Conservation (phyloP, 2,329 filamentous ascomycete genomes). For the Ceratocystis harringtonii region DNA sequence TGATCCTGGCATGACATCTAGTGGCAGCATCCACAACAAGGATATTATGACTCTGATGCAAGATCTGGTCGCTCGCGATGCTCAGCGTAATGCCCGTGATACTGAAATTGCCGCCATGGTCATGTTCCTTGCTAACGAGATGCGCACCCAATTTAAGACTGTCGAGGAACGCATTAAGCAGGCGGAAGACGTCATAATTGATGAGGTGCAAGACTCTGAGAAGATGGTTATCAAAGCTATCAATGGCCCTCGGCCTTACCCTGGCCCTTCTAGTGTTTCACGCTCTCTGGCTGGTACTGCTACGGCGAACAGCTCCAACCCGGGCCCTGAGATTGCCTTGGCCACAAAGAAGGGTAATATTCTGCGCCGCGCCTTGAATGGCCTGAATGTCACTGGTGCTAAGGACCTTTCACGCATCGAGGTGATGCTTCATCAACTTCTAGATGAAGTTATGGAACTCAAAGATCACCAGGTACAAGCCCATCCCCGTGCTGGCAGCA, state of each 20-base stretch:
- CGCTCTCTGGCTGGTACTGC: constrained; percentile 38
- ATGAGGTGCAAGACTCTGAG: constrained; percentile 75
- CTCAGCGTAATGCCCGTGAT: constrained; percentile 86
- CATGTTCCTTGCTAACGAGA: constrained; percentile 85
- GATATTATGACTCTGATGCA: constrained; percentile 98
- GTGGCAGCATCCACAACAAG: constrained; percentile 86
- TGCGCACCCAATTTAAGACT: constrained; percentile 91
- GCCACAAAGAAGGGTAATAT: constrained; percentile 77
- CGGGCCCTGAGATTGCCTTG: constrained; percentile 37
- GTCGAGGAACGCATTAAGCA: constrained; percentile 85
- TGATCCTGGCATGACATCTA: constrained; percentile 56
- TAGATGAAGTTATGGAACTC: constrained; percentile 78
- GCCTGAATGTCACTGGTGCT: constrained; percentile 71
- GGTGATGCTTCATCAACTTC: constrained; percentile 79
- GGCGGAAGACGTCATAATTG: constrained; percentile 79
- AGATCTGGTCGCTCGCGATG: constrained; percentile 91
- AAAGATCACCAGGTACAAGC: constrained; percentile 39
- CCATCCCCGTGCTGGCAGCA: constrained; percentile 40
- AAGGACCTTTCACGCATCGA: constrained; percentile 82
- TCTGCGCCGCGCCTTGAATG: constrained; percentile 87
- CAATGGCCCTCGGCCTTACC: constrained; percentile 72
- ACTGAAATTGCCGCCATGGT: constrained; percentile 92
- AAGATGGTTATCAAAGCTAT: constrained; percentile 69
- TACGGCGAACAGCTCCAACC: constrained; percentile 18
- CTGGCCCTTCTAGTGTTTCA: constrained; percentile 38